Base-by-base conservation (phyloP, 345 rosid genomes). In the Diplotaxis tenuifolia region DNA sequence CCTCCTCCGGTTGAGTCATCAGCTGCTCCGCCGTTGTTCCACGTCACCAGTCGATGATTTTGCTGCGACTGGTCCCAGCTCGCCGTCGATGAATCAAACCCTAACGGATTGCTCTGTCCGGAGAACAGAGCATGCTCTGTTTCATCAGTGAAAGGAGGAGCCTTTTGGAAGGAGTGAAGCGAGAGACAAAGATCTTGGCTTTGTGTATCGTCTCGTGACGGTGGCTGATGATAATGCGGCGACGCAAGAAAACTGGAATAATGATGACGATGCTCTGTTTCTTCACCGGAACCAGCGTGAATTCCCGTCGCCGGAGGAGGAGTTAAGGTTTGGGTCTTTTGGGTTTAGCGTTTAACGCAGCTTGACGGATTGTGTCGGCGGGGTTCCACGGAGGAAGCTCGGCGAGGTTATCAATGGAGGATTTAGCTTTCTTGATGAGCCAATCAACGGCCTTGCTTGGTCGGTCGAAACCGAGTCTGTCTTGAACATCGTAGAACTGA, bases 401-500 rank as follows among this genome's bases (percentile, higher is more conserved):
- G 2, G 80, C 96, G 21, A 93, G 98, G 79, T 89, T 82, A 47
- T 93, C 97, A 42, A 93, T 93, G 82, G 98, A 79, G 6, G 86
- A 6, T 74, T 90, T 93, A 53, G 98, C 97, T 67, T 93, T 93
- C 31, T 78, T 86, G 53, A 93, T 90, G 36, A 89, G 90, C 98
- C 98, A 93, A 78, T 93, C 98, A 6, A 93, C 96, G 8, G 96
- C 98, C 67, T 93, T 90, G 77, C 98, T 93, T n/a, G 98, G 98
- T 4, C 98, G 84, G 79, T 93, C 98, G 64, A 84, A 87, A 28
- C 98, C 98, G 19, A 93, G 92, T 9, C 98, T 87, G 71, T 93
- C 98, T 81, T 93, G 98, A 16, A 90, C 96, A 71, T 93, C 98
- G 78, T 93, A 93, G 84, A 93, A 91, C 57, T 91, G 96, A 53